Conservation (phyloP, 306 rosid genomes). For the Astragalus glycyphyllos region DNA sequence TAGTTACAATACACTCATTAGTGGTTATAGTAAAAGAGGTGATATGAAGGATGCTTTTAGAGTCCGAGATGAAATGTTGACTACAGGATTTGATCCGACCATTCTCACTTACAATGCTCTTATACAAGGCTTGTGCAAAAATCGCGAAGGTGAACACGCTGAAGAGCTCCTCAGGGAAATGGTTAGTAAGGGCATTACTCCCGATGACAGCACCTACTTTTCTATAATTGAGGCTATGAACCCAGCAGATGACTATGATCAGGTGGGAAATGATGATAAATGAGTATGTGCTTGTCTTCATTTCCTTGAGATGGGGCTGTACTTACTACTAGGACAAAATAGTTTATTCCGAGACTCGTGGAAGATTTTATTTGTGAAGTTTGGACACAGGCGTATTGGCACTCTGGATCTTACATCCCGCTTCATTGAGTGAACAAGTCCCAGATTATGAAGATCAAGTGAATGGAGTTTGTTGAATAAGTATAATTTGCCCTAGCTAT, state of each 20-base stretch:
- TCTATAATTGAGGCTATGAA: constrained; percentile 66
- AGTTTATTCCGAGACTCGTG: constrained; percentile 20
- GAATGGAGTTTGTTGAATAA: constrained; percentile 32
- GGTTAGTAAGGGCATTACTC: constrained; percentile 75
- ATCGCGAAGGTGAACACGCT: constrained; percentile 68
- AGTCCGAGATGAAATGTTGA: constrained; percentile 82
- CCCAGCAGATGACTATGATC: constrained; percentile 47
- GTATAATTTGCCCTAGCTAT: constrained; percentile 25
- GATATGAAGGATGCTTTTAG: constrained; percentile 75
- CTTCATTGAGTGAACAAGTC: constrained; percentile 13
- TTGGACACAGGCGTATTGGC: constrained; percentile 22
- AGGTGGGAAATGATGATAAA: constrained; percentile 44
- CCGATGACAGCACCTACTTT: constrained; percentile 76
- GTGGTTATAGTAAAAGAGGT: constrained; percentile 85
- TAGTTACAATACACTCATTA: constrained; percentile 82
- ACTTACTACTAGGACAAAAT: constrained; percentile 27
- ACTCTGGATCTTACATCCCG: constrained; percentile 37
- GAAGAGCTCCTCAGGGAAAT: constrained; percentile 88
- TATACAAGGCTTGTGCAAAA: constrained; percentile 76
- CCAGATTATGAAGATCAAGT: constrained; percentile 30
- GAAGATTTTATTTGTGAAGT: constrained; percentile 28
- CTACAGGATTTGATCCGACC: constrained; percentile 82
- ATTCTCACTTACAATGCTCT: constrained; percentile 89
- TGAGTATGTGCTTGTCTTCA: constrained; percentile 41
- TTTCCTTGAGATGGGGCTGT: constrained; percentile 28